Evolutionary conservation across 306 rosid species (phyloP), one percentile per base, ranked within the genome.

Genomic region (Fragaria vesca): DNA sequence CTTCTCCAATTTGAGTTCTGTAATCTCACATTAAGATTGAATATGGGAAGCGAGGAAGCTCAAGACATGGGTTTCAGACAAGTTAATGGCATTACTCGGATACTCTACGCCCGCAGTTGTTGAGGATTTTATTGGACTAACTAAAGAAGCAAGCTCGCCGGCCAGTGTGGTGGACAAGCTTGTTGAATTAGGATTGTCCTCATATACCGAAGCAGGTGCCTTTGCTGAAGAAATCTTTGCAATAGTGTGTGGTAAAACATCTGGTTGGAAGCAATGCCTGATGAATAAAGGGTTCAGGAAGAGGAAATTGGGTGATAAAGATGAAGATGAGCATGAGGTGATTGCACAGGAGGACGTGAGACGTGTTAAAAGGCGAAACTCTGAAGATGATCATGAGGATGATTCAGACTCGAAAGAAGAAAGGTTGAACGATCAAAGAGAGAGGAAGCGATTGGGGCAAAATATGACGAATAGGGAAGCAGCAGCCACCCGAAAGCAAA

Each of bases 371-470:
- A 84, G 90, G 79, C 86, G 81, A 58, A 84, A 83, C 70, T 78
- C 82, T 32, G 36, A 32, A 32, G 36, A 32, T 38, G 42, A 38
- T 38, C 42, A 38, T 38, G 42, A 38, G 8, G 69, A 77, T 8
- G 89, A 84, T 54, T 47, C 42, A 38, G 91, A 86, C 8, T 94
- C 90, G 12, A 94, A 89, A 54, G 96, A 93, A 83, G 98, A 94
- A 79, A 88, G 82, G 54, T 62, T 89, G 81, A 91, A 83, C 63
- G 98, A 90, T 86, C 98, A 89, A 81, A 92, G 83, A 79, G 96
- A 90, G 79, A 86, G 88, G 86, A 93, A 94, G 76, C 86, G 92
- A 85, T 79, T 94, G 69, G 98, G 89, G 88, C 82, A 48, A 69
- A 90, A 87, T 79, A 18, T 91, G 76, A 88, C 86, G 81, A 96